These are phyloP conservation scores for Globisporangium recalcitrans DNA, from an alignment of 352 stramenopile species.

Conservation along the genomic window DNA sequence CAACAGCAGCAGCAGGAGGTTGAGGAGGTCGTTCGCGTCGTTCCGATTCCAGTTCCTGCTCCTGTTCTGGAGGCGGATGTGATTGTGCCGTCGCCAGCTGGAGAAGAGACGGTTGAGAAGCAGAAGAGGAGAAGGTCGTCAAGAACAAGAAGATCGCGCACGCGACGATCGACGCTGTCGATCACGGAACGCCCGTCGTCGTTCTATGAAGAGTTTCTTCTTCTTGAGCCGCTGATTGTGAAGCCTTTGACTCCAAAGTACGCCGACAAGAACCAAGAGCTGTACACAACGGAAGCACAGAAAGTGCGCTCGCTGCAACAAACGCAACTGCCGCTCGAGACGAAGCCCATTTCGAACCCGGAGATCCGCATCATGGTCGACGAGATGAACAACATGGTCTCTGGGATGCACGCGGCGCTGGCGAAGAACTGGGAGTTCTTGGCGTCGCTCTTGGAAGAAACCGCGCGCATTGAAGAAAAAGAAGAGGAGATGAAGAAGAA, in stretches of 20 bases:
- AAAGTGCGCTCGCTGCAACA: constrained; percentile 10
- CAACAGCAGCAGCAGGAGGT: background rate
- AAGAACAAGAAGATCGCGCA: constrained; percentile 4
- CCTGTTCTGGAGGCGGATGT: background rate
- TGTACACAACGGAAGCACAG: constrained; percentile 9
- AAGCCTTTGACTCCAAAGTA: background rate
- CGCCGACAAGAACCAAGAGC: constrained; percentile 4
- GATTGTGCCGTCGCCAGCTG: background rate
- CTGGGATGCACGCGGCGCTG: constrained; percentile 9
- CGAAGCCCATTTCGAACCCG: constrained; percentile 9
- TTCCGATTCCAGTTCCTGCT: background rate
- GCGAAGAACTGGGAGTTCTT: constrained; percentile 16
- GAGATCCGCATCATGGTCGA: constrained; percentile 19
- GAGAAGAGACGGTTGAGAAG: background rate
- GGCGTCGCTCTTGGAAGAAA: constrained; percentile 13
- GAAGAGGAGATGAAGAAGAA: background rate
- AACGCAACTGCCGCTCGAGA: constrained; percentile 4
- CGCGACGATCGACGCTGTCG: constrained; percentile 11
- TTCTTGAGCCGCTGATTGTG: constrained; percentile 11
- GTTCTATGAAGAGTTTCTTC: constrained; percentile 14
- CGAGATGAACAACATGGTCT: constrained; percentile 16
- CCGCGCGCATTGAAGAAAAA: background rate
- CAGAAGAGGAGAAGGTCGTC: constrained; percentile 7
- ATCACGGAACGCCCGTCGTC: constrained; percentile 10
- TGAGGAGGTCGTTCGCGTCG: background rate